Conservation (phyloP, 1,284 basidiomycete species). For the Ceratobasidium sp. region DNA sequence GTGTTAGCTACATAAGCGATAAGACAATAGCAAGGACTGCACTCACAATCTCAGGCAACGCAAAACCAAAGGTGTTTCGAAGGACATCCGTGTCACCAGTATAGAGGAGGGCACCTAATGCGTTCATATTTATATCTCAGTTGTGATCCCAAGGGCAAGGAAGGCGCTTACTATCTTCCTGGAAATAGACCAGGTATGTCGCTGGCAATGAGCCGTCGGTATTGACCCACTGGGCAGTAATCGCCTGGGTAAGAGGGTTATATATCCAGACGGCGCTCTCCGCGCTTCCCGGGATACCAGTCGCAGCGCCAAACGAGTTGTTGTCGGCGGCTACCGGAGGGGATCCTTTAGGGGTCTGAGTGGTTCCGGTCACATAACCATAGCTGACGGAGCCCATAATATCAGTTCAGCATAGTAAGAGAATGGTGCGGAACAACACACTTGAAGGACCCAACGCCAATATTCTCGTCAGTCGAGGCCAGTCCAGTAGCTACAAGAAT, state of each 20-base stretch:
- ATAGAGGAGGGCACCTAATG: not conserved
- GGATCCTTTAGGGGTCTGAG: not conserved
- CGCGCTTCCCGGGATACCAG: not conserved
- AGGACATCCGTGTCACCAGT: not conserved
- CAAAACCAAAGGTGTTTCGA: not conserved
- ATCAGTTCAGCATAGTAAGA: not conserved
- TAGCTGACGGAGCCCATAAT: not conserved
- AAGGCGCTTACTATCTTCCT: not conserved
- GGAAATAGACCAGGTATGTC: not conserved
- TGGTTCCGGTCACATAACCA: not conserved
- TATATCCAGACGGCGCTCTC: constrained; percentile 35
- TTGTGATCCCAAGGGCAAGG: too few relatives aligned
- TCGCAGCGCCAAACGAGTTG: not conserved
- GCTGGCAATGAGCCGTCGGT: constrained; percentile 1
- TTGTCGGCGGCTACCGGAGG: not conserved
- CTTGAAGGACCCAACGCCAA: not conserved
- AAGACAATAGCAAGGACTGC: not conserved
- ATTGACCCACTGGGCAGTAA: constrained; percentile 36
- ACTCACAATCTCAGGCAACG: constrained; percentile 18
- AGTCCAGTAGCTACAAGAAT: constrained; percentile 1
- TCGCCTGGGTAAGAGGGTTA: constrained; percentile 10
- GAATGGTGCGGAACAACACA: not conserved
- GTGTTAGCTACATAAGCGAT: not conserved
- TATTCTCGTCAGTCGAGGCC: not conserved
- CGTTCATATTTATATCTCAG: not conserved